Base-by-base conservation (phyloP, 179 eudicot genomes). In the Patellifolia procumbens region DNA sequence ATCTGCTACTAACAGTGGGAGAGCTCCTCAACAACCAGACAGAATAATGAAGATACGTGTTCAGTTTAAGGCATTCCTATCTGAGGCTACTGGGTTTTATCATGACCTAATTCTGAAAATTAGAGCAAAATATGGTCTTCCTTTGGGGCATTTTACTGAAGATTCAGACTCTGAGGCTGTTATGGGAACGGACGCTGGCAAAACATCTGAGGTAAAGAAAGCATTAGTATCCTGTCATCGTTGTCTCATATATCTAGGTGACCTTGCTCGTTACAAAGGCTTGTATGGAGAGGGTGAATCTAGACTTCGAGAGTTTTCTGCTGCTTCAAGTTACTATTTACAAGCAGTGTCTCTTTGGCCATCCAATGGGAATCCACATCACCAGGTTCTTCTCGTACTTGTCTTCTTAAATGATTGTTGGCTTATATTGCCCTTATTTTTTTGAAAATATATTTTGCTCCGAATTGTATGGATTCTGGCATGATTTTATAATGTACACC, bases 261-360 rank as follows among this genome's bases (percentile, higher is more conserved):
- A 96, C 78, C 94, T 93, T 87, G 98, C 98, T 56, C 99, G 99
- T 53, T 96, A 96, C 81, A 96, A 93, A 85, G 97, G 96, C 61
- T 72, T 90, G 72, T 96, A 91, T 84, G 98, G 91, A 70, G 99
- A 96, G 72, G 88, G 88, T 61, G 99, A 93, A 70, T 89, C 96
- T 64, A 93, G 92, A 87, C 85, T 77, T 78, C 94, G 93, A 66
- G 99, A 96, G 81, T 90, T 83, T 84, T 88, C 92, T 60, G 97
- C 99, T 39, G 94, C 99, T 53, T 93, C 96, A 65, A 89, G 99
- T 80, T 96, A 93, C 78, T 96, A 96, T 68, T 59, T 87, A 83
- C 98, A 96, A 85, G 99, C 99, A 77, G 88, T 88, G 69, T 82
- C 92, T 39, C 85, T 93, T 71, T 91, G 91, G 86, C 99, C 98